A percentile compares a stretch with the other conserved stretches of the same genome.
Evolutionary conservation across 2,329 filamentous ascomycete genomes (phyloP).

Genomic region (Pseudogymnoascus sp.): DNA sequence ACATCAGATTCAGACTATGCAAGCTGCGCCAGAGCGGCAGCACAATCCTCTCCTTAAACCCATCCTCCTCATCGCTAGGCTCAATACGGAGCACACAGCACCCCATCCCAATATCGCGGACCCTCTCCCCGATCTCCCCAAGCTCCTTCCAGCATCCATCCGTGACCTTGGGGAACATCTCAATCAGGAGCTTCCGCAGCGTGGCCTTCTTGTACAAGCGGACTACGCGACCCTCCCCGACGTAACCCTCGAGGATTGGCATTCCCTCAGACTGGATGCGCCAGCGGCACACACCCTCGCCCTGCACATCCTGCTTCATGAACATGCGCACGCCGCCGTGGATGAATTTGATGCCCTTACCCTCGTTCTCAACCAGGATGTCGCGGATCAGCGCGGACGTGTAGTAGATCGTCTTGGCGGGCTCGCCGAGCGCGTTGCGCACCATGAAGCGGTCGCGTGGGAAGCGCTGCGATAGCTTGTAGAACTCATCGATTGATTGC

Average conservation of each 20-base stretch:
- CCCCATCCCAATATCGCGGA: constrained; percentile 73
- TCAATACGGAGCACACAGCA: constrained; percentile 85
- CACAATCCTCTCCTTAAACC: constrained; percentile 68
- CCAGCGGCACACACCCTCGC: constrained; percentile 81
- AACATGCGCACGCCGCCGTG: constrained; percentile 98
- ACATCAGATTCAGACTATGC: constrained; percentile 88
- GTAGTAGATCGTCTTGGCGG: constrained; percentile 95
- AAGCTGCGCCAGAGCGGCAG: constrained; percentile 91
- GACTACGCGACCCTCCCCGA: constrained; percentile 69
- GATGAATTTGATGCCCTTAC: constrained; percentile 86
- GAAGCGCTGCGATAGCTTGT: constrained; percentile 74
- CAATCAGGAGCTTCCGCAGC: constrained; percentile 70
- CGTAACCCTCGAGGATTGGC: constrained; percentile 82
- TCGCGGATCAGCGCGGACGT: constrained; percentile 75
- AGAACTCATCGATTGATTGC: constrained; percentile 70
- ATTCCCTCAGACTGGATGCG: constrained; percentile 92
- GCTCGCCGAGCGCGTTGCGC: constrained; percentile 79
- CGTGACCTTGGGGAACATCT: constrained; percentile 91
- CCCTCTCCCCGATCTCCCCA: constrained; percentile 78
- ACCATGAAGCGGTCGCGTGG: constrained; percentile 91
- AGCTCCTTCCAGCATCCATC: constrained; percentile 66
- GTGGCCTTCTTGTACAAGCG: constrained; percentile 69
- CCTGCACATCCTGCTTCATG: constrained; percentile 91
- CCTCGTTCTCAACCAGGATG: constrained; percentile 80
- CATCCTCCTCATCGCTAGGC: constrained; percentile 55